Percentiles rank a stretch among this genome's conserved stretches.
These are phyloP conservation scores for Melastoma candidum DNA, from an alignment of 441 rosid species.

Conservation along the genomic window DNA sequence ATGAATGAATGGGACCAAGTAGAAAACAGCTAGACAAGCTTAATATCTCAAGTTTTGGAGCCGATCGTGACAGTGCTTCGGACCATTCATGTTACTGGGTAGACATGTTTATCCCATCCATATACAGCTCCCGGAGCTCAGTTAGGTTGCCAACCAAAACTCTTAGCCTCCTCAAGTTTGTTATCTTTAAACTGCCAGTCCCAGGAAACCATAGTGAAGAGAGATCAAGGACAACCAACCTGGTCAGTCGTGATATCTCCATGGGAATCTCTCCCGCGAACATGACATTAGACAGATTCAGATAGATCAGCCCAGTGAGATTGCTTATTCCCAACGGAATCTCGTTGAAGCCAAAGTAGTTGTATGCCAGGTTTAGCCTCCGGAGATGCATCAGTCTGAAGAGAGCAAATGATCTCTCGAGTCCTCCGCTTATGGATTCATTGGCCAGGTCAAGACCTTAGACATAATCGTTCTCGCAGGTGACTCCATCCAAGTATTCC, in stretches of 20 bases:
- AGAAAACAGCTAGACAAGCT: constrained; percentile 32
- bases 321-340: constrained; percentile 18
- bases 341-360: constrained; percentile 2
- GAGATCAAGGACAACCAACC: constrained; percentile 32
- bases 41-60: constrained; percentile 24
- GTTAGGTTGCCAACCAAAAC: constrained; percentile 21
- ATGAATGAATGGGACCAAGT: constrained; percentile 29
- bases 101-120: constrained; percentile 38
- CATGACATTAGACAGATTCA: constrained; percentile 34
- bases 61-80: constrained; percentile 24
- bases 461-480: constrained; percentile 24
- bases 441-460: constrained; percentile 28
- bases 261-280: constrained; percentile 26
- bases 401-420: constrained; percentile 15
- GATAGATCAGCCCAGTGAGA: constrained; percentile 15
- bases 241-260: constrained; percentile 18
- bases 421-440: constrained; percentile 19
- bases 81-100: constrained; percentile 23
- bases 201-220: constrained; percentile 8
- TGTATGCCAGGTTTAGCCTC: constrained; percentile 29
- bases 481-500: constrained; percentile 33
- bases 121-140: constrained; percentile 19
- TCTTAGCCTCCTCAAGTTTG: constrained; percentile 21
- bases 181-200: constrained; percentile 6
- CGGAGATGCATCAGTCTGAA: constrained; percentile 25